Percentiles rank a stretch among this genome's conserved stretches.
Evolutionary conservation across 371 early-diverging fungal species (phyloP).

Genomic region (Lichtheimia ramosa): DNA sequence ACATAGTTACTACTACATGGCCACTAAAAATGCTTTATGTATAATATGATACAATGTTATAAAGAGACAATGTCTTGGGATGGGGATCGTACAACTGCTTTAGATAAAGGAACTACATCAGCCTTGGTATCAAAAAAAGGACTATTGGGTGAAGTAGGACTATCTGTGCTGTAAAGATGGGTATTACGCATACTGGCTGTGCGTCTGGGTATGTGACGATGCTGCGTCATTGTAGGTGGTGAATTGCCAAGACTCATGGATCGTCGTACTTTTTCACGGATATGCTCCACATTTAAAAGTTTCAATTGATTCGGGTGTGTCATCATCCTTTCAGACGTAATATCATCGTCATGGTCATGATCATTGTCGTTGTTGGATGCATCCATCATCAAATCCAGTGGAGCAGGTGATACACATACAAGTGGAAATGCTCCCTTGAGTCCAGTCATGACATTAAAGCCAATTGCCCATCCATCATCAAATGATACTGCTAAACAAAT

Average conservation of each 20-base stretch:
- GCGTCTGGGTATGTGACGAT: slow-evolving; percentile 41
- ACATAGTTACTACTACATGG: slow-evolving; percentile 11
- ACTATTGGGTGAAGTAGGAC: slow-evolving; percentile 40
- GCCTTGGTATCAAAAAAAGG: slow-evolving; percentile 4
- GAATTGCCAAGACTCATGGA: slow-evolving; percentile 23
- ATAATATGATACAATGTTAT: too few species aligned
- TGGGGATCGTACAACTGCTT: slow-evolving; percentile 4
- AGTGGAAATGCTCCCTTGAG: slow-evolving; percentile 74
- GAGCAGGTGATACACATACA: slow-evolving; percentile 54
- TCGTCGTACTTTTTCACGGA: slow-evolving; percentile 26
- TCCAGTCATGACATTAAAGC: slow-evolving; percentile 66
- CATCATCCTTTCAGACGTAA: not conserved
- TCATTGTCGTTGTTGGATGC: not conserved
- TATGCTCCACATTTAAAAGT: slow-evolving; percentile 13
- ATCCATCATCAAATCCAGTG: slow-evolving; percentile 19
- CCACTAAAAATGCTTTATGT: not conserved
- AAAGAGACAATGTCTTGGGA: too few species aligned
- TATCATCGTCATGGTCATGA: not conserved
- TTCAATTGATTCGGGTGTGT: slow-evolving; percentile 3
- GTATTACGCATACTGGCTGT: slow-evolving; percentile 22
- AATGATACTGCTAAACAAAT: slow-evolving; percentile 59
- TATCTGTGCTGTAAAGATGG: slow-evolving; percentile 27
- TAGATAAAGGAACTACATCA: slow-evolving; percentile 18
- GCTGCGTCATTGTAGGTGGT: slow-evolving; percentile 24
- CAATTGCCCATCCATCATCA: slow-evolving; percentile 77